phyloP scores from a whole-genome alignment of 805 yeast genomes.

The Komagataella pseudopastoris region DNA sequence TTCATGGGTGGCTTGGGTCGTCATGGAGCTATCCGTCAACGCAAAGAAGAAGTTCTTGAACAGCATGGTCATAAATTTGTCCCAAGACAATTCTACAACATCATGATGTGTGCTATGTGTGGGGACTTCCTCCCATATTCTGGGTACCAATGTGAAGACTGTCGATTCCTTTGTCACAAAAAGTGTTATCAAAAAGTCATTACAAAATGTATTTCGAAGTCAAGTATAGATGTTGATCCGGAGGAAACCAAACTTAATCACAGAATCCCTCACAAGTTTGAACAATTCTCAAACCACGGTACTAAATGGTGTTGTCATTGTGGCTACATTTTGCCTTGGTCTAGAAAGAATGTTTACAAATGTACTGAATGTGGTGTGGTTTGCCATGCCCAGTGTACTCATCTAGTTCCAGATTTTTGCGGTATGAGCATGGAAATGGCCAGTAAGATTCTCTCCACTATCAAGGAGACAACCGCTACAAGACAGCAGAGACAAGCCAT shows the following conservation, averaged over 20 bases:
- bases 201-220: constrained; percentile 71
- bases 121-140: constrained; percentile 85
- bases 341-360: constrained; percentile 81
- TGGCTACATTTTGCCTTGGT: constrained; percentile 93
- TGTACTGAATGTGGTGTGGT: constrained; percentile 90
- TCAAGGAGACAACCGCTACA: constrained; percentile 51
- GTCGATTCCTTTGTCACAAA: constrained; percentile 68
- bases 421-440: constrained; percentile 98
- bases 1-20: constrained; percentile 66
- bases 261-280: constrained; percentile 94
- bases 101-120: constrained; percentile 96
- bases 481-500: constrained; percentile 7
- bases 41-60: constrained; percentile 82
- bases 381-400: constrained; percentile 89
- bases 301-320: constrained; percentile 99
- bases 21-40: constrained; percentile 95
- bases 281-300: constrained; percentile 82
- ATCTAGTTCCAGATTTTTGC: constrained; percentile 94
- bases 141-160: constrained; percentile 81
- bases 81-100: constrained; percentile 87
- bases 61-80: constrained; percentile 96
- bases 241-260: constrained; percentile 82
- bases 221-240: constrained; percentile 53
- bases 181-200: constrained; percentile 72
- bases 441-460: constrained; percentile 72